Conservation (phyloP, 2,329 filamentous ascomycete species). For the Leptographium procerum region DNA sequence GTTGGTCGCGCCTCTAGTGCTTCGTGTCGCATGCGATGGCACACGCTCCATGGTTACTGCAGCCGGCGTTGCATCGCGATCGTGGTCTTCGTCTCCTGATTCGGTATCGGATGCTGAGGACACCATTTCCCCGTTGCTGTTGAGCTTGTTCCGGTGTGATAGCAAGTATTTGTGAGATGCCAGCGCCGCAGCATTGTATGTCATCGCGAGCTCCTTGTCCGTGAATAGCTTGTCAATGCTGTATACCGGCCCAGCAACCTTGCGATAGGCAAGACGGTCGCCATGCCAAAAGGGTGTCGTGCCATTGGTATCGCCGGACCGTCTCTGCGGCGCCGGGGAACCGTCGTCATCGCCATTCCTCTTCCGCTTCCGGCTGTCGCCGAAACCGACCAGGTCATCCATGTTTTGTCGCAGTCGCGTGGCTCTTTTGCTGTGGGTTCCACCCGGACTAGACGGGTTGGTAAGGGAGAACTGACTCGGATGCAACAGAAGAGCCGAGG, state of each 20-base stretch:
- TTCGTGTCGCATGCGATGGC: slow-evolving; percentile 52
- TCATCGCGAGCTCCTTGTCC: slow-evolving; percentile 56
- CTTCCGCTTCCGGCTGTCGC: slow-evolving; percentile 52
- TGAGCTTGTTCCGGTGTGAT: slow-evolving; percentile 39
- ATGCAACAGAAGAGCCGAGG: slow-evolving; percentile 52
- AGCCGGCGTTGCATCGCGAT: slow-evolving; percentile 27
- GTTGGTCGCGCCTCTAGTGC: slow-evolving; percentile 43
- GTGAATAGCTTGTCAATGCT: slow-evolving; percentile 61
- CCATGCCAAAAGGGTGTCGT: slow-evolving; percentile 53
- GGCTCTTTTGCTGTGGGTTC: slow-evolving; percentile 50
- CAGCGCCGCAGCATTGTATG: slow-evolving; percentile 50
- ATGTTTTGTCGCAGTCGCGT: slow-evolving; percentile 49
- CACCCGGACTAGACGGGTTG: slow-evolving; percentile 53
- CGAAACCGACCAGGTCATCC: slow-evolving; percentile 44
- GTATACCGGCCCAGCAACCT: slow-evolving; percentile 48
- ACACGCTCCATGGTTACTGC: slow-evolving; percentile 46
- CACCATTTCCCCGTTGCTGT: slow-evolving; percentile 36
- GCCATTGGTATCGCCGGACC: slow-evolving; percentile 42
- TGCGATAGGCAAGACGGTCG: slow-evolving; percentile 43
- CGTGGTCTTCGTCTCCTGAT: slow-evolving; percentile 37
- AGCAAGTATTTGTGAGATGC: slow-evolving; percentile 52
- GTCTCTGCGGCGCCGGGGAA: slow-evolving; percentile 47
- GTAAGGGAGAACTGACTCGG: slow-evolving; percentile 57
- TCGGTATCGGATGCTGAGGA: slow-evolving; percentile 43
- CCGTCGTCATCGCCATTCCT: slow-evolving; percentile 48